Base-by-base conservation (phyloP, 2,329 filamentous ascomycete genomes). In the Septoria linicola region DNA sequence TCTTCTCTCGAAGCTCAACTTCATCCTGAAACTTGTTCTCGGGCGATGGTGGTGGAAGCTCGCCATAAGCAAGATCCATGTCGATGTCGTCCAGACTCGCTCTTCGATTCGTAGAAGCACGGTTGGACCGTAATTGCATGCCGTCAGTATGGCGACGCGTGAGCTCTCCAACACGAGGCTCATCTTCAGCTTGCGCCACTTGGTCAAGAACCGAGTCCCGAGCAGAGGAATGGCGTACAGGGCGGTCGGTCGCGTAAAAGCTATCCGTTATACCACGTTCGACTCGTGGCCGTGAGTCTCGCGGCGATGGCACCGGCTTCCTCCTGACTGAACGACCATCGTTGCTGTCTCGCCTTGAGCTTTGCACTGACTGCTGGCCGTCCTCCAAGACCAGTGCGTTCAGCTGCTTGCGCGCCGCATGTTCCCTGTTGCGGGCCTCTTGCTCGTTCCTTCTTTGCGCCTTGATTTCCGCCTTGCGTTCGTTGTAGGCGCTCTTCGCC, bases 51-150 rank as follows among this genome's bases (percentile, higher is more conserved):
- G 88, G 83, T 1, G 87, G 88, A 0, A 93, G 76, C 45, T 88
- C 84, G 53, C 92, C 92, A 64, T 96, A 97, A 6, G 92, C 92
- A 6, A 97, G 77, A 66, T 96, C 80, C 88, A 95, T 90, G 65
- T 96, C 92, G 61, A 96, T 84, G 49, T 83, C 76, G 17, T 70
- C 63, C 21, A 68, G 61, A 10, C 72, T 73, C 14, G 70, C 64
- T 30, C 69, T 66, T 39, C 72, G 72, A 19, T 55, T 54, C 7
- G 62, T 50, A 63, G 30, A 30, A 41, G 19, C 42, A 50, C 21
- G 61, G 50, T 31, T 49, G 21, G 39, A 32, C 8, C 40, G 41
- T 16, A 53, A 42, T 11, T 57, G 51, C 41, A 61, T 61, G 43
- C 65, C 68, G 41, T 75, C 73, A 14, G 73, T 75, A 51, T 76